Evolutionary conservation across 768 basidiomycete species (phyloP).

Genomic region (Lactarius hatsudake): DNA sequence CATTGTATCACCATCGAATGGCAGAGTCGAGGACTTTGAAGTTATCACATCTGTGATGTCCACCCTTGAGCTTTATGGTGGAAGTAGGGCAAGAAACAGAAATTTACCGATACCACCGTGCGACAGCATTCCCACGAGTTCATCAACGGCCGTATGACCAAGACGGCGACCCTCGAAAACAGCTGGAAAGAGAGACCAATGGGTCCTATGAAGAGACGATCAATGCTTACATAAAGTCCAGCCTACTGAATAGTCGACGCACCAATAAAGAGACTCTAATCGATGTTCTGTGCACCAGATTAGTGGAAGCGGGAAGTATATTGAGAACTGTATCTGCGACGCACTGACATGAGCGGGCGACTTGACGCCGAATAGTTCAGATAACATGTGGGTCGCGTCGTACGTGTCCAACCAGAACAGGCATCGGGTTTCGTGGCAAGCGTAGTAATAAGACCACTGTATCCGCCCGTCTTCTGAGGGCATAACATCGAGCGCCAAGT

Average conservation of each 20-base stretch:
- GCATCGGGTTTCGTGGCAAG: neutral
- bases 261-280: conserved; percentile 27
- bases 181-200: neutral
- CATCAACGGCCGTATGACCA: conserved; percentile 12
- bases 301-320: no score
- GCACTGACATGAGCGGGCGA: neutral
- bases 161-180: conserved; percentile 3
- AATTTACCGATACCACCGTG: conserved; percentile 36
- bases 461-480: conserved; percentile 37
- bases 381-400: conserved; percentile 33
- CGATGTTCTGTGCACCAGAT: neutral
- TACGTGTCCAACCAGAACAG: conserved; percentile 47
- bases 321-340: no score
- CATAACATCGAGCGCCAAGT: conserved; percentile 13
- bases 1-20: neutral
- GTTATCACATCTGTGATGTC: neutral
- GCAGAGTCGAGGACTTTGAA: neutral
- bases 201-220: neutral
- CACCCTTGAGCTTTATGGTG: no score
- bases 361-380: neutral
- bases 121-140: conserved; percentile 33
- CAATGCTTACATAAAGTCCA: conserved; percentile 1
- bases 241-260: neutral
- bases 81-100: no score
- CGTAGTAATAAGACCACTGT: conserved; percentile 34